phyloP scores from a whole-genome alignment of 768 basidiomycete species.

The Naganishia antarctica region DNA sequence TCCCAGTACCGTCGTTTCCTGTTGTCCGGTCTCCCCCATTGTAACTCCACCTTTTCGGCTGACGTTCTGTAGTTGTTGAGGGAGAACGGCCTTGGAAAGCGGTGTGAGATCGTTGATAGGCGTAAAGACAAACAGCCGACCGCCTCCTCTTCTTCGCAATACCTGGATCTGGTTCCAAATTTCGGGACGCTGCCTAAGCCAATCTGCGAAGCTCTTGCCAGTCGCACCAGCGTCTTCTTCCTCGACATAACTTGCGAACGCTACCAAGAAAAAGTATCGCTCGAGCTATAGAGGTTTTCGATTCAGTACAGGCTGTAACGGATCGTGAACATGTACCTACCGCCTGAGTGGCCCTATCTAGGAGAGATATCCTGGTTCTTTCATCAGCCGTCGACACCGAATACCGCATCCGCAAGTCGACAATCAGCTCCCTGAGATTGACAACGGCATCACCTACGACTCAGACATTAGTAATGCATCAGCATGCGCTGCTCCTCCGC shows the following conservation, averaged over 20 bases:
- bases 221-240: slow-evolving; percentile 56
- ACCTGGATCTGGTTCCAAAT: slow-evolving; percentile 91
- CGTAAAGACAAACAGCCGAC: slow-evolving; percentile 79
- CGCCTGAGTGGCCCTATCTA: slow-evolving; percentile 39
- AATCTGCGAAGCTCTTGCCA: slow-evolving; percentile 69
- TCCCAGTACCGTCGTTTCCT: slow-evolving; percentile 77
- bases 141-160: slow-evolving; percentile 72
- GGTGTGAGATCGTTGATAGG: slow-evolving; percentile 83
- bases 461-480: slow-evolving; percentile 57
- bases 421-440: slow-evolving; percentile 83
- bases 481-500: not conserved
- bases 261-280: slow-evolving; percentile 76
- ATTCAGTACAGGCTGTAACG: not conserved
- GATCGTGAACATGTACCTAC: slow-evolving; percentile 25
- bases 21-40: slow-evolving; percentile 64
- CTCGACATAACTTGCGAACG: slow-evolving; percentile 82
- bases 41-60: slow-evolving; percentile 7
- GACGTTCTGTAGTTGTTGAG: slow-evolving; percentile 8
- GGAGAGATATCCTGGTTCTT: slow-evolving; percentile 50
- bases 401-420: slow-evolving; percentile 76
- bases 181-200: slow-evolving; percentile 81
- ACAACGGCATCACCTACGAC: slow-evolving; percentile 65
- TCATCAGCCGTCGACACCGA: slow-evolving; percentile 72
- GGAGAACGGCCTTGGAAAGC: slow-evolving; percentile 56
- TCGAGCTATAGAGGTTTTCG: slow-evolving; percentile 35